These are phyloP conservation scores for Globisporangium cylindrosporum DNA, from an alignment of 352 stramenopile species.

Conservation along the genomic window DNA sequence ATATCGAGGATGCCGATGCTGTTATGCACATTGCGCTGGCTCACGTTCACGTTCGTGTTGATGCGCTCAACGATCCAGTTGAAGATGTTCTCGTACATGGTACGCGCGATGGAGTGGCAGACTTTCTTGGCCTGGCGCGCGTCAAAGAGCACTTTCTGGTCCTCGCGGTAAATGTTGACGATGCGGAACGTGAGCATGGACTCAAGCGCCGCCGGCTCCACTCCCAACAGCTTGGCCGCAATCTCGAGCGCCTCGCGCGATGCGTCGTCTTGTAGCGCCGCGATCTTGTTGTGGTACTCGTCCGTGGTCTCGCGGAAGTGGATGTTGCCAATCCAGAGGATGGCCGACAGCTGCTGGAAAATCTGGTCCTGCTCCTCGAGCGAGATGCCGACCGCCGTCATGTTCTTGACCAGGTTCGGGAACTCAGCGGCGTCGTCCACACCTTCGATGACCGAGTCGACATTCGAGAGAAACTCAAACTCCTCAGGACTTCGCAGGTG, in stretches of 20 bases:
- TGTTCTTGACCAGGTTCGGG: conserved; percentile 51
- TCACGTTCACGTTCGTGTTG: conserved; percentile 81
- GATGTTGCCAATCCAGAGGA: conserved; percentile 86
- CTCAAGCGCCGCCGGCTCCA: conserved; percentile 61
- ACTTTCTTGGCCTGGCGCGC: conserved; percentile 78
- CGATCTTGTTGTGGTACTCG: conserved; percentile 70
- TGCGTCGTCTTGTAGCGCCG: conserved; percentile 56
- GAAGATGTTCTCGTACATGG: conserved; percentile 89
- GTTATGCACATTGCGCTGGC: conserved; percentile 57
- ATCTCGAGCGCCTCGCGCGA: conserved; percentile 52
- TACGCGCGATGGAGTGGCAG: conserved; percentile 81
- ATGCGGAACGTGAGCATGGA: conserved; percentile 74
- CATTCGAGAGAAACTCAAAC: conserved; percentile 70
- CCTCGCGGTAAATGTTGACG: conserved; percentile 76
- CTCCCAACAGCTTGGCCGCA: conserved; percentile 57
- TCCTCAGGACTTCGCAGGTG: conserved; percentile 46
- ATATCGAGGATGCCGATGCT: conserved; percentile 89
- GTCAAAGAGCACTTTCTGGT: conserved; percentile 77
- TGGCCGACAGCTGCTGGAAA: conserved; percentile 75
- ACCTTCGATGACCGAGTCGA: conserved; percentile 65
- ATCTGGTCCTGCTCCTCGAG: conserved; percentile 68
- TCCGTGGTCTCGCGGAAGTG: conserved; percentile 72
- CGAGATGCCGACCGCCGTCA: conserved; percentile 69
- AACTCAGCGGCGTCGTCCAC: conserved; percentile 78
- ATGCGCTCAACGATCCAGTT: conserved; percentile 85